A percentile compares a stretch with the other conserved stretches of the same genome.
phyloP scores from a whole-genome alignment of 331 rosid species.

The Quercus lobata region DNA sequence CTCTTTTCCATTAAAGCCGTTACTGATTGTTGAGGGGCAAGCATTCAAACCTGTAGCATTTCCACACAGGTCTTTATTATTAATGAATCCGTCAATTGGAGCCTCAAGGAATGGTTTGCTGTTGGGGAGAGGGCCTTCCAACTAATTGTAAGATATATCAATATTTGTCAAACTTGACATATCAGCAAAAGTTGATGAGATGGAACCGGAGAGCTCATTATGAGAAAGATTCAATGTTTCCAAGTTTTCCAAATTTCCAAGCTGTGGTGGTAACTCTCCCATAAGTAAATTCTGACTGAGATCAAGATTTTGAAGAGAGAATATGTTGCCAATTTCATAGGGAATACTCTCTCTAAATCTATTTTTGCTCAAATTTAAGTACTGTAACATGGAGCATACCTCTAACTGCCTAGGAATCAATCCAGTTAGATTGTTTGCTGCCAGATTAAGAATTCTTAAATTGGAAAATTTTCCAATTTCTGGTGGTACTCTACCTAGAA shows the following conservation, averaged over 20 bases:
- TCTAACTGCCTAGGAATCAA: background rate
- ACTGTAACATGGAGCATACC: background rate
- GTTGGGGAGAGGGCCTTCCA: conserved; percentile 10
- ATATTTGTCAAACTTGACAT: background rate
- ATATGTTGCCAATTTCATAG: background rate
- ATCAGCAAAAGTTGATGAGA: background rate
- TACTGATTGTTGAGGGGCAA: background rate
- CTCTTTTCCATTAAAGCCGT: background rate
- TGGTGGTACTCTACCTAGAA: background rate
- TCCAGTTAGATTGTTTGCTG: background rate
- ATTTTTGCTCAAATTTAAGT: conserved; percentile 6
- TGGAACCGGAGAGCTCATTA: background rate
- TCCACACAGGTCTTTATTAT: conserved; percentile 14
- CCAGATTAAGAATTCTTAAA: background rate
- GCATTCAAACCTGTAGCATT: background rate
- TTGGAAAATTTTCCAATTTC: background rate
- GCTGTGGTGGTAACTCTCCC: background rate
- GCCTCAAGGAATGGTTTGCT: background rate
- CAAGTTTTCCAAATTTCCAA: background rate
- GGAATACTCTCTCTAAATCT: background rate
- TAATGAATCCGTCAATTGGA: background rate
- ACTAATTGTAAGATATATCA: conserved; percentile 11
- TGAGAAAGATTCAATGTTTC: conserved; percentile 4
- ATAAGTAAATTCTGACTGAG: background rate
- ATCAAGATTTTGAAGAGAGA: conserved; percentile 1